Conservation (phyloP, 169 alveolate species). For the Miamiensis avidus region DNA sequence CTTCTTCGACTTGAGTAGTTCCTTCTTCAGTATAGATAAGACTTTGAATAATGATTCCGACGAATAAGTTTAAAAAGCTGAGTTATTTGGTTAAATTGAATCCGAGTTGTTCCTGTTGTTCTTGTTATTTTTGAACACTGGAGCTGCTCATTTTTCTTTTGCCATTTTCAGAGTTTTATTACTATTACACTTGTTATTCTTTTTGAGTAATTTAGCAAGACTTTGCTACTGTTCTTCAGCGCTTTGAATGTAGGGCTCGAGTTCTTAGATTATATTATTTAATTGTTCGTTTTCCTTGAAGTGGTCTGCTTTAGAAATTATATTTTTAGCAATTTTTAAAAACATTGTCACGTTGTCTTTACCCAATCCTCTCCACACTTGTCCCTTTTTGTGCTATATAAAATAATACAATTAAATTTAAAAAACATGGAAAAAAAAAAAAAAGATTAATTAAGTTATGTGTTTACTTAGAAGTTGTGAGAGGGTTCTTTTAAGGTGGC, state of each 20-base stretch:
- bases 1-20: background rate
- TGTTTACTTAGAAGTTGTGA: background rate
- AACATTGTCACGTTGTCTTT: background rate
- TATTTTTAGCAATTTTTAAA: too few species aligned
- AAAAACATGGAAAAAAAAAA: too few species aligned
- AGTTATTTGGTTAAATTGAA: too few species aligned
- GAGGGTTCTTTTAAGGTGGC: background rate
- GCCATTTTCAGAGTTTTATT: background rate
- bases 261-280: background rate
- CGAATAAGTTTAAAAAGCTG: background rate
- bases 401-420: too few species aligned
- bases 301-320: background rate
- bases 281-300: background rate
- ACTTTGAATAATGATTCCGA: too few species aligned
- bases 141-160: background rate
- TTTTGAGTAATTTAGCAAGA: too few species aligned
- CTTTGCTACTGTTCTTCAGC: background rate
- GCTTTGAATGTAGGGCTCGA: background rate
- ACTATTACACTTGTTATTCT: too few species aligned
- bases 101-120: too few species aligned
- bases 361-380: background rate
- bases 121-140: too few species aligned
- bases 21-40: background rate
- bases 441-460: too few species aligned
- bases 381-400: background rate